phyloP scores from a whole-genome alignment of 2,329 filamentous ascomycete species.

The Davidsoniella eucalypti region DNA sequence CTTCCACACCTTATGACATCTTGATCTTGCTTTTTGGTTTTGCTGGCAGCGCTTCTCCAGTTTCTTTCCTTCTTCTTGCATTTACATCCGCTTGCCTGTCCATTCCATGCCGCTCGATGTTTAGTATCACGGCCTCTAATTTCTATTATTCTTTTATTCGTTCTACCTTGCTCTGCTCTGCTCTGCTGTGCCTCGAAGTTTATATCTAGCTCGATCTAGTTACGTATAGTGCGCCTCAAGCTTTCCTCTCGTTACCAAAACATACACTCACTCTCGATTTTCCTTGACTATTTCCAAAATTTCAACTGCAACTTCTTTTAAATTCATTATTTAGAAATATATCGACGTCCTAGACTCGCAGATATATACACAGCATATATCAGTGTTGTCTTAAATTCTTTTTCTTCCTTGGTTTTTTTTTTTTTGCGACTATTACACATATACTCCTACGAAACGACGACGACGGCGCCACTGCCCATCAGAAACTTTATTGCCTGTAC shows the following conservation, averaged over 20 bases:
- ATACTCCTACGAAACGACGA: background rate
- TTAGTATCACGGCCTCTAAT: background rate
- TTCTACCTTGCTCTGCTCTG: too few species aligned
- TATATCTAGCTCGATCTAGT: background rate
- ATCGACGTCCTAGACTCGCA: too few species aligned
- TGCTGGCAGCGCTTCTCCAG: background rate
- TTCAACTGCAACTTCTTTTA: background rate
- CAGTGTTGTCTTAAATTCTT: background rate
- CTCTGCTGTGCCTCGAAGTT: background rate
- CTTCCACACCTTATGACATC: slow-evolving; percentile 7
- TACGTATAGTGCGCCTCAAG: background rate
- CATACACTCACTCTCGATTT: background rate
- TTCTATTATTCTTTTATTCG: background rate
- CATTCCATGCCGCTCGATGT: background rate
- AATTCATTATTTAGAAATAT: too few species aligned
- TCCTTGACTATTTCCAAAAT: background rate
- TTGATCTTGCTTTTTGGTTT: background rate
- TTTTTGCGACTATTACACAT: background rate
- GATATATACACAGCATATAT: too few species aligned
- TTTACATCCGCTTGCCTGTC: background rate
- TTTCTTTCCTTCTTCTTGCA: background rate
- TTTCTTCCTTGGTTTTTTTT: too few species aligned
- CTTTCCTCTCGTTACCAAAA: too few species aligned
- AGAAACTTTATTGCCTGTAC: background rate
- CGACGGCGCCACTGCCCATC: background rate